Evolutionary conservation across 2,329 filamentous ascomycete genomes (phyloP).

Genomic region (Paecilomyces variotii): DNA sequence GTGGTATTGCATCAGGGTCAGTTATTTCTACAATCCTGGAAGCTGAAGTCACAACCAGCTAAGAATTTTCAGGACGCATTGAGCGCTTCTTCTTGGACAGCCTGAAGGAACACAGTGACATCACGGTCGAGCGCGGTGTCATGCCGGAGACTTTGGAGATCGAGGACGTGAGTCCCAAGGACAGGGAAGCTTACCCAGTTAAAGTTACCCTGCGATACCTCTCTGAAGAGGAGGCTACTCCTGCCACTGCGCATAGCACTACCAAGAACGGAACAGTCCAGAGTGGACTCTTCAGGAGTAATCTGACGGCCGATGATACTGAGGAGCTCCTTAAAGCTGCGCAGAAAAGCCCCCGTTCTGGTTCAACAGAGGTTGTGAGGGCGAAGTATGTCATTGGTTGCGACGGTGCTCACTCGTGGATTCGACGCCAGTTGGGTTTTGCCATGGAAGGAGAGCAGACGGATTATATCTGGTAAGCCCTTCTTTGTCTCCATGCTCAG

Average conservation of each 20-base stretch:
- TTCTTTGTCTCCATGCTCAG: too few relatives aligned
- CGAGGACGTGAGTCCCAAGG: conserved; percentile 42
- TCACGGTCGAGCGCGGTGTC: conserved; percentile 53
- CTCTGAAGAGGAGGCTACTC: conserved; percentile 50
- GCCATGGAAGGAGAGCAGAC: conserved; percentile 10
- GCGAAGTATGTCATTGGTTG: conserved; percentile 16
- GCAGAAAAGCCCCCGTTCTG: conserved; percentile 6
- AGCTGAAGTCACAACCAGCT: not conserved
- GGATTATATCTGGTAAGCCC: not conserved
- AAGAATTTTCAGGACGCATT: conserved; percentile 41
- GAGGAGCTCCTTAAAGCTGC: conserved; percentile 41
- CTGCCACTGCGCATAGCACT: conserved; percentile 24
- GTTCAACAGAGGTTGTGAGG: conserved; percentile 35
- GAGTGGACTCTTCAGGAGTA: conserved; percentile 55
- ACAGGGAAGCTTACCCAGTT: conserved; percentile 50
- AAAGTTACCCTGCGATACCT: conserved; percentile 52
- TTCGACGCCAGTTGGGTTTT: conserved; percentile 10
- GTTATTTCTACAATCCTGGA: not conserved
- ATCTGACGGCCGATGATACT: conserved; percentile 49
- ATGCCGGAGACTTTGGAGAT: conserved; percentile 50
- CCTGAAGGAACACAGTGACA: conserved; percentile 46
- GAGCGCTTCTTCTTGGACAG: conserved; percentile 57
- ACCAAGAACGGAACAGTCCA: conserved; percentile 19
- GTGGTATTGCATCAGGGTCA: not conserved
- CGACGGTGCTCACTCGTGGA: conserved; percentile 17